Base-by-base conservation (phyloP, 768 basidiomycete species). In the Hericium rajendrae region DNA sequence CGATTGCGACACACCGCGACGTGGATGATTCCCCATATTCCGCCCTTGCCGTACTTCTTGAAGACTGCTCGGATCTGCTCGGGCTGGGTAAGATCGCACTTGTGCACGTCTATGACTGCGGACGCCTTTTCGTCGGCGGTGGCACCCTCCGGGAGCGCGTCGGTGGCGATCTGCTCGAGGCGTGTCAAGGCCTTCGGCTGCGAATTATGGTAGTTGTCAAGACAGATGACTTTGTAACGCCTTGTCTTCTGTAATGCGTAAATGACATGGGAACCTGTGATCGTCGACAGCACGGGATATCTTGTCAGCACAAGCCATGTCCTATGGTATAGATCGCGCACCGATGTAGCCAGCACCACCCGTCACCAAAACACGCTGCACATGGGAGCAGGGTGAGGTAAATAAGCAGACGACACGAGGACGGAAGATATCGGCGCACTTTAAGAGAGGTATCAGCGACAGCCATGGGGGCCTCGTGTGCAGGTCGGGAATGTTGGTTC, bases 191-290 rank as follows among this genome's bases (percentile, higher is more conserved):
- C 82, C 20, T 76, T 75, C 2, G 89, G 83, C 62, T 83, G 82
- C 2, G 97, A 94, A 69, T 99, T 99, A 72, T 93, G 85, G 75
- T 88, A 77, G 76, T 98, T 98, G 76, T 99, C 97, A 65, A 98
- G 80, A 22, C 94, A 88, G 62, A 97, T 83, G 65, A 97, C 92
- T 69, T 88, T 90, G 80, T 89, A 99, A 60, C 84, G 77, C 58
- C 92, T 83, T 12, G 93, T 91, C 67, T 90, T 80, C 63, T 97
- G 85, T 41, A 97, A 76, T 51, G 82, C 77, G 59, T 88, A 91
- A 62, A 97, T 85, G 68, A 97, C 86, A 73, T 99, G 97, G 26
- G 94, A 95, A 67, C 94, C 95, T 93, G 67, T 32, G 32, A 32
- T 32, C 59, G 50, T 32, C 41, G 57, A 56, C 52, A 43, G 18